Conservation (phyloP, 805 yeast species). For the Priceomyces medius region DNA sequence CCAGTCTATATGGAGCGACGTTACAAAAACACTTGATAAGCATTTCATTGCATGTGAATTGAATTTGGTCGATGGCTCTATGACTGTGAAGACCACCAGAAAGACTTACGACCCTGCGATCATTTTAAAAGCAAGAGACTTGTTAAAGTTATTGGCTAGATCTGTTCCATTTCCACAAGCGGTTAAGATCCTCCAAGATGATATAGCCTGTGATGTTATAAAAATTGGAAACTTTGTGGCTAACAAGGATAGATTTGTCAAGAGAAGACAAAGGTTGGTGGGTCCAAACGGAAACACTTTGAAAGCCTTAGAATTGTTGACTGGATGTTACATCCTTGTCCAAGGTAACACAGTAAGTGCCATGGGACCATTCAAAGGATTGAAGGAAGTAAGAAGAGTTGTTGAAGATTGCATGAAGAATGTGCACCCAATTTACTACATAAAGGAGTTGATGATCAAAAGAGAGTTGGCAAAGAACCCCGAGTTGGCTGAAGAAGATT, state of each 20-base stretch:
- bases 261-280: constrained; percentile 92
- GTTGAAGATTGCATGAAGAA: constrained; percentile 98
- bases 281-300: constrained; percentile 97
- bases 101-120: constrained; percentile 95
- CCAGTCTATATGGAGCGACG: constrained; percentile 90
- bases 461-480: constrained; percentile 94
- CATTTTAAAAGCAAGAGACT: constrained; percentile 89
- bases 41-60: constrained; percentile 79
- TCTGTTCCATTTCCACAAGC: constrained; percentile 98
- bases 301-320: constrained; percentile 89
- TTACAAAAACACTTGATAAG: constrained; percentile 72
- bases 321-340: constrained; percentile 93
- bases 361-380: constrained; percentile 94
- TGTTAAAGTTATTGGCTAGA: constrained; percentile 89
- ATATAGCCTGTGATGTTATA: constrained; percentile 91
- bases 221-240: constrained; percentile 88
- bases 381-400: constrained; percentile 87
- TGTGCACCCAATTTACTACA: constrained; percentile 96
- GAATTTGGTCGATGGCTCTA: constrained; percentile 92
- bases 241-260: constrained; percentile 90
- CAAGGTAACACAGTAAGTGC: constrained; percentile 97
- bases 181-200: constrained; percentile 85
- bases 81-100: constrained; percentile 94
- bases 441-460: constrained; percentile 96
- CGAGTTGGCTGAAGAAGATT: constrained; percentile 91